Conservation (phyloP, 2,329 filamentous ascomycete species). For the Xylariaceae sp. region DNA sequence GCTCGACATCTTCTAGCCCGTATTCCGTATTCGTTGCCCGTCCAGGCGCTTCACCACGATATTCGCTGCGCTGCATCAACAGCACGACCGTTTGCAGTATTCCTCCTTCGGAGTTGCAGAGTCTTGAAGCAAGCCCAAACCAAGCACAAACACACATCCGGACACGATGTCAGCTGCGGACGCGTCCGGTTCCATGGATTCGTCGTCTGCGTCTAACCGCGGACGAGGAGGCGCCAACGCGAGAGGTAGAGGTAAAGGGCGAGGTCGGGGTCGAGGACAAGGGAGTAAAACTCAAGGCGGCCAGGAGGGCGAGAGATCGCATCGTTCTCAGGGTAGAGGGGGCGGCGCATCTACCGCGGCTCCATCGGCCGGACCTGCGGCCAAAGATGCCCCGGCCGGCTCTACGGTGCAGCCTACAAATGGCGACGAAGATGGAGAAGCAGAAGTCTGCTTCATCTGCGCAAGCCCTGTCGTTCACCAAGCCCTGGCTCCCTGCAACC, state of each 20-base stretch:
- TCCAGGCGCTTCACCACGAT: no score
- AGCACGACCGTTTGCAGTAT: no score
- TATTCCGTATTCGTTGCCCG: no score
- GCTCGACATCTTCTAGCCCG: no score
- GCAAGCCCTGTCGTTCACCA: conserved; percentile 84
- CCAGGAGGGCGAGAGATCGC: conserved; percentile 30
- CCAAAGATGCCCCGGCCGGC: conserved; percentile 7
- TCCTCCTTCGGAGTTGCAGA: no score
- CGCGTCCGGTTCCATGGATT: conserved; percentile 1
- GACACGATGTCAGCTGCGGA: conserved; percentile 15
- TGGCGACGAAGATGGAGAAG: conserved; percentile 55
- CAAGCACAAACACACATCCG: not conserved
- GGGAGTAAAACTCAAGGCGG: conserved; percentile 33
- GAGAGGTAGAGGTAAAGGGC: conserved; percentile 40
- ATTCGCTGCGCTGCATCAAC: no score
- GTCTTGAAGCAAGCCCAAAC: not conserved
- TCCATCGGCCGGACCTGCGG: conserved; percentile 18
- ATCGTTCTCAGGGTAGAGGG: conserved; percentile 32
- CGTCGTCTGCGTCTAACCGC: conserved; percentile 21
- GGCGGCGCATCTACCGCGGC: conserved; percentile 20
- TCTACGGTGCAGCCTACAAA: conserved; percentile 9
- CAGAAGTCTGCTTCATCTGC: conserved; percentile 95
- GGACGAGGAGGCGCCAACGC: conserved; percentile 31
- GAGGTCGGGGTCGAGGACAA: conserved; percentile 40
- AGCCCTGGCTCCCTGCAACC: conserved; percentile 89